A percentile compares a stretch with the other conserved stretches of the same genome.
phyloP scores from a whole-genome alignment of 768 basidiomycete genomes.

The Termitomyces sp. region DNA sequence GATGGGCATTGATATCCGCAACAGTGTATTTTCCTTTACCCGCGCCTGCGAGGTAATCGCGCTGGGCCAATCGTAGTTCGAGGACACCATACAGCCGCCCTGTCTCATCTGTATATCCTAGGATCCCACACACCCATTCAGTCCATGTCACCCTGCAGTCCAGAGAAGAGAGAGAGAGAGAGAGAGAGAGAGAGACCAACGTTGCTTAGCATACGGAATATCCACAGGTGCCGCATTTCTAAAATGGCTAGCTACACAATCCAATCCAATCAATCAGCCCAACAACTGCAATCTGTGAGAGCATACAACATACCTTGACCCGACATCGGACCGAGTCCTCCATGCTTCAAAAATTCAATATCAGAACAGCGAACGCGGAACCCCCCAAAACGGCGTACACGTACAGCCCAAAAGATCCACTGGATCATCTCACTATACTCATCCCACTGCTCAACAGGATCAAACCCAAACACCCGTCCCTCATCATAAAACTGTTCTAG shows the following conservation, averaged over 20 bases:
- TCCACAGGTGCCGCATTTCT: slow-evolving; percentile 13
- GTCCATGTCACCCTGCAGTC: neutral
- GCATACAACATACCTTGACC: slow-evolving; percentile 14
- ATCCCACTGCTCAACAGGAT: slow-evolving; percentile 23
- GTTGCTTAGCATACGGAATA: slow-evolving; percentile 18
- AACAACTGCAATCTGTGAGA: too few relatives aligned
- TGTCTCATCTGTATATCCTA: slow-evolving; percentile 45
- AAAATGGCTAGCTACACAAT: slow-evolving; percentile 13
- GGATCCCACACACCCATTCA: neutral
- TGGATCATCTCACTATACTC: slow-evolving; percentile 39
- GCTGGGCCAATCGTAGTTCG: slow-evolving; percentile 38
- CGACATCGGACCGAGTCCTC: slow-evolving; percentile 20
- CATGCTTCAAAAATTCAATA: slow-evolving; percentile 8
- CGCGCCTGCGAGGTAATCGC: slow-evolving; percentile 43
- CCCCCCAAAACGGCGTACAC: neutral
- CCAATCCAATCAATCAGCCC: neutral
- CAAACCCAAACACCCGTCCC: slow-evolving; percentile 38
- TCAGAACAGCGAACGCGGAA: neutral
- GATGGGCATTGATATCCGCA: slow-evolving; percentile 36
- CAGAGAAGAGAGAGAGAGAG: too few relatives aligned
- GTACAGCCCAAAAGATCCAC: slow-evolving; percentile 44
- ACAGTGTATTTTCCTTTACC: slow-evolving; percentile 32
- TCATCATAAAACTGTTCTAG: slow-evolving; percentile 42
- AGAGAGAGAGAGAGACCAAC: slow-evolving; percentile 2
- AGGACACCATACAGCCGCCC: slow-evolving; percentile 45